phyloP scores from a whole-genome alignment of 495 filamentous ascomycete species.

The Daldinia vernicosa region DNA sequence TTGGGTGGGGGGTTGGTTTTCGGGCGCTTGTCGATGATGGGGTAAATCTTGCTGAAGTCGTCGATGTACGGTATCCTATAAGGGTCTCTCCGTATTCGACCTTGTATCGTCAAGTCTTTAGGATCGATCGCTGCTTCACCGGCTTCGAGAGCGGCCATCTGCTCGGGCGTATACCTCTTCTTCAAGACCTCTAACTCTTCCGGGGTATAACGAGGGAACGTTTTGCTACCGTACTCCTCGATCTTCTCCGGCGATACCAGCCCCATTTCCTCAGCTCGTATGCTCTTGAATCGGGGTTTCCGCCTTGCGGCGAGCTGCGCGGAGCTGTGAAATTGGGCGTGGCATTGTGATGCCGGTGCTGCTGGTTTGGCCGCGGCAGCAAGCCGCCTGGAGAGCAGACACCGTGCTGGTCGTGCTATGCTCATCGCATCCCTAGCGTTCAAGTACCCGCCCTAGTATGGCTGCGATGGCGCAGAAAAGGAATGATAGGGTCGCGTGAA shows the following conservation, averaged over 20 bases:
- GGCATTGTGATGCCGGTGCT: constrained; percentile 44
- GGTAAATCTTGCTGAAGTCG: constrained; percentile 80
- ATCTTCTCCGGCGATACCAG: constrained; percentile 51
- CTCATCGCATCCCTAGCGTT: constrained; percentile 45
- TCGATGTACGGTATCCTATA: constrained; percentile 81
- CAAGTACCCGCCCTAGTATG: constrained; percentile 27
- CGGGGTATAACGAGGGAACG: constrained; percentile 70
- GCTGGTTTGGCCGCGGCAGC: constrained; percentile 36
- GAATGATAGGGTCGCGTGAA: constrained; percentile 10
- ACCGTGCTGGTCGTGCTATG: constrained; percentile 45
- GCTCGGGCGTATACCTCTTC: constrained; percentile 77
- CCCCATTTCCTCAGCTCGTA: constrained; percentile 56
- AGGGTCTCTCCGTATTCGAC: constrained; percentile 72
- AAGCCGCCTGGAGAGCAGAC: constrained; percentile 47
- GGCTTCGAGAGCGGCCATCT: constrained; percentile 85
- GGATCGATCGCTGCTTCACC: constrained; percentile 85
- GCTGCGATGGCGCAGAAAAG: constrained; percentile 22
- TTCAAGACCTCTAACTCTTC: constrained; percentile 70
- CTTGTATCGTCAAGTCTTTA: constrained; percentile 77
- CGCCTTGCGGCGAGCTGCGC: constrained; percentile 50
- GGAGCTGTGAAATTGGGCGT: constrained; percentile 56
- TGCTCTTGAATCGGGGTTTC: constrained; percentile 54
- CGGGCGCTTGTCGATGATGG: constrained; percentile 71
- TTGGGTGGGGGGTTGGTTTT: constrained; percentile 53
- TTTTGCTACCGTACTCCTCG: constrained; percentile 54